phyloP scores from a whole-genome alignment of 345 rosid genomes.

The Erodium maritimum region DNA sequence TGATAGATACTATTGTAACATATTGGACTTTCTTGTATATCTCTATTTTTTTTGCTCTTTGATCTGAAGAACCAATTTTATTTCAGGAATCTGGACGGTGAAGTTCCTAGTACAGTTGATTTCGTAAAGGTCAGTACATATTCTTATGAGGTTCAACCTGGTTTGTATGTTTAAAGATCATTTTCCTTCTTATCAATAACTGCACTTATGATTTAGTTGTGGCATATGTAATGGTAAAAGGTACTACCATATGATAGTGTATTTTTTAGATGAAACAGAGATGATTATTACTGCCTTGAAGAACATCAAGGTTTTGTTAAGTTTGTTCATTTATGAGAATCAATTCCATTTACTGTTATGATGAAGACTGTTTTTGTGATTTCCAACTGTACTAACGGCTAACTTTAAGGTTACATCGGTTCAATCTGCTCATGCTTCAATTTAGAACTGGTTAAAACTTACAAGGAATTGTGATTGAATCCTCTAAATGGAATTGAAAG shows the following conservation, averaged over 20 bases:
- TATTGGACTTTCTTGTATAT: neutral
- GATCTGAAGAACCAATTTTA: neutral
- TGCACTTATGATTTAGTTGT: neutral
- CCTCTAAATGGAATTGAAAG: too few species aligned
- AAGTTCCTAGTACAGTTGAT: conserved; percentile 29
- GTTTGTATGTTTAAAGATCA: neutral
- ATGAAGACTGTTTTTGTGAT: too few species aligned
- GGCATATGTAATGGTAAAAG: neutral
- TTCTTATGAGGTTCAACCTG: neutral
- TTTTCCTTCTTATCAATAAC: neutral
- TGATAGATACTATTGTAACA: neutral
- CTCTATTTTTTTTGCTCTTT: neutral
- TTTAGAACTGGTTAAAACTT: too few species aligned
- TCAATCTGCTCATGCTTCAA: too few species aligned
- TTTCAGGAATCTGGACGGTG: conserved; percentile 49
- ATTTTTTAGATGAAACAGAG: too few species aligned
- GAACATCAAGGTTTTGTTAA: too few species aligned
- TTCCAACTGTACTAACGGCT: too few species aligned
- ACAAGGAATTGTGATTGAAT: too few species aligned
- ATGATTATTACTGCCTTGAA: too few species aligned
- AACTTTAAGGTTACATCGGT: too few species aligned
- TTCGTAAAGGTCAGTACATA: conserved; percentile 51
- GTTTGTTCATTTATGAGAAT: too few species aligned
- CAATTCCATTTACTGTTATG: too few species aligned
- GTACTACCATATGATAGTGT: neutral